Percentiles rank a stretch among this genome's conserved stretches.
Conservation (phyloP, 352 stramenopile genomes). For the Phytophthora pisi region DNA sequence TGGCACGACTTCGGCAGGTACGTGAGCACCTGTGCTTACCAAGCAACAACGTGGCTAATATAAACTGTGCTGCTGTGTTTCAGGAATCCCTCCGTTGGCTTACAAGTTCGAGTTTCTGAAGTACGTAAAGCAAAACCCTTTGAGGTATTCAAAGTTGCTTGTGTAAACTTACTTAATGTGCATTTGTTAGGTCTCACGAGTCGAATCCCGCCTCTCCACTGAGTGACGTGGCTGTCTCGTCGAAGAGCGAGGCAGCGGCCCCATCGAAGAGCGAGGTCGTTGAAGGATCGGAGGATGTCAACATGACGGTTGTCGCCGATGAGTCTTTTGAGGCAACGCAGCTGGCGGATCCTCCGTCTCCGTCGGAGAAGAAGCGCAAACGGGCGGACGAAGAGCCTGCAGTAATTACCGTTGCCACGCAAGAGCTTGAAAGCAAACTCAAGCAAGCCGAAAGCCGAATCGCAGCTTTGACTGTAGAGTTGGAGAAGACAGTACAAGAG, state of each 20-base stretch:
- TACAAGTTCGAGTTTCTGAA: conserved; percentile 74
- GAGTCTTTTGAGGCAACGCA: conserved; percentile 34
- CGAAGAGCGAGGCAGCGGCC: background rate
- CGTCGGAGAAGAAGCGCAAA: conserved; percentile 39
- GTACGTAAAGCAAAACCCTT: conserved; percentile 23
- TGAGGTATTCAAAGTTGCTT: background rate
- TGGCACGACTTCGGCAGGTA: conserved; percentile 41
- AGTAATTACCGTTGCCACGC: conserved; percentile 13
- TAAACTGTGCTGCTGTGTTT: background rate
- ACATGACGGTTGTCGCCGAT: conserved; percentile 28
- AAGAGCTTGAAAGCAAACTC: conserved; percentile 22
- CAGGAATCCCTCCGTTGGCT: conserved; percentile 47
- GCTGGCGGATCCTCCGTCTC: conserved; percentile 19
- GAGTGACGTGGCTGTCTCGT: background rate
- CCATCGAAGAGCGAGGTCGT: background rate
- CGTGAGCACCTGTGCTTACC: background rate
- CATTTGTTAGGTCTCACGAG: background rate
- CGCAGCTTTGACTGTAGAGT: conserved; percentile 8
- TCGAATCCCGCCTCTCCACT: background rate
- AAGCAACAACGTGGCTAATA: background rate
- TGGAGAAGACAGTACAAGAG: conserved; percentile 18
- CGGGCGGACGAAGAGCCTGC: conserved; percentile 21
- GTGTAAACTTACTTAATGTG: conserved; percentile 2
- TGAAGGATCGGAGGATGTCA: conserved; percentile 19
- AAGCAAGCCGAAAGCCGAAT: conserved; percentile 13